Evolutionary conservation across 208 protist species (phyloP).

Genomic region (Leishmania tropica): DNA sequence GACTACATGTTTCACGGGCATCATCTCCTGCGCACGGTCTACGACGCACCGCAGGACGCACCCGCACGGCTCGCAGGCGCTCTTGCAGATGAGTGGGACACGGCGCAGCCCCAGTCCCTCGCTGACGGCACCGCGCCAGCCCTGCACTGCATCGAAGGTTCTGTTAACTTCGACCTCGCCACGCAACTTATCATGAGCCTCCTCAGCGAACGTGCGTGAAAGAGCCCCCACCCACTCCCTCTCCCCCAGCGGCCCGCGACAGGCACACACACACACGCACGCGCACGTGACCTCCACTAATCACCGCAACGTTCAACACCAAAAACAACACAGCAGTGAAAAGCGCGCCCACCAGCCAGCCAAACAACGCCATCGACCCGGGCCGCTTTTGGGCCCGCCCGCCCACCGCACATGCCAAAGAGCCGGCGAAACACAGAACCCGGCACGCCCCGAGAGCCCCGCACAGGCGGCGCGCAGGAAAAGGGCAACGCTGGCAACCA

Average conservation of each 20-base stretch:
- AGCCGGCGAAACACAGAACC: too few species aligned
- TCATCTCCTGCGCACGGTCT: constrained; percentile 49
- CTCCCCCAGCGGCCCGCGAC: not conserved
- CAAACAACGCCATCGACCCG: not conserved
- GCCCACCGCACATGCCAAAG: too few species aligned
- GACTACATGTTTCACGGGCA: constrained; percentile 46
- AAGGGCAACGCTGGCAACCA: too few species aligned
- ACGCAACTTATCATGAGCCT: constrained; percentile 23
- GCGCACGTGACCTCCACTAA: not conserved
- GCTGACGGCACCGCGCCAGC: constrained; percentile 5
- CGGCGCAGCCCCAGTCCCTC: not conserved
- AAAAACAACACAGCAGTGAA: not conserved
- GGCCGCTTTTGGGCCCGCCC: too few species aligned
- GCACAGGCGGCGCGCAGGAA: too few species aligned
- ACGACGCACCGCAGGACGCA: constrained; percentile 32
- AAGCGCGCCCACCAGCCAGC: not conserved
- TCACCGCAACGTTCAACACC: not conserved
- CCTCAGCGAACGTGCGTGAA: not conserved
- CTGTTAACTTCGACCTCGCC: constrained; percentile 37
- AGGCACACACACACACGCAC: not conserved
- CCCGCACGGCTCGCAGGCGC: constrained; percentile 8
- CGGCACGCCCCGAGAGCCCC: too few species aligned
- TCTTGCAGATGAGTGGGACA: constrained; percentile 4
- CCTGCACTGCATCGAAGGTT: constrained; percentile 33
- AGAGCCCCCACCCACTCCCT: too few species aligned